Base-by-base conservation (phyloP, 2,329 filamentous ascomycete species). In the Botrytis pseudocinerea region DNA sequence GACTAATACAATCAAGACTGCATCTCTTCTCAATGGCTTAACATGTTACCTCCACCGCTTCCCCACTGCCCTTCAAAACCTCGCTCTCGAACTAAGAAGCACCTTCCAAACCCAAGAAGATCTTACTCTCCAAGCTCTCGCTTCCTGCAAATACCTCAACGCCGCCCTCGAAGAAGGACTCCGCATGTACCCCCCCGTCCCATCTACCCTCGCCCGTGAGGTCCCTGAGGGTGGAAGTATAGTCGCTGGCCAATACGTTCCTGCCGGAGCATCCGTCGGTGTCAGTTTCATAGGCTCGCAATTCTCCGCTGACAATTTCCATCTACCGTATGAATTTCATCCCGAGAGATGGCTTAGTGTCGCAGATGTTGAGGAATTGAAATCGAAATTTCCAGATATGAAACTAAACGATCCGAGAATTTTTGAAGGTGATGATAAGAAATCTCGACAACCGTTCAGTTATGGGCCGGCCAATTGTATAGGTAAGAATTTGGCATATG, bases 21-120 rank as follows among this genome's bases (percentile, higher is more conserved):
- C 80, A 8, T 78, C 81, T 2, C 70, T 79, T 10, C 68, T 81
- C 12, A 75, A 76, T 20, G 79, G 78, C 12, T 61, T 74, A 42
- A 78, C 40, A 73, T 76, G 74, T 22, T 89, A 90, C 76, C 83
- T 93, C 5, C 85, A 93, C 6, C 85, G 87, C 74, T 86, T 84
- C 28, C 82, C 71, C 1, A 69, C 60, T 12, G n/a, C 54, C 1
- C 46, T 70, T 10, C 42, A 71, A 5, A 83, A 80, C 32, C 78
- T 88, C 5, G 78, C 78, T 4, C 73, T 79, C 0, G 86, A 88
- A 75, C 78, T 87, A 5, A 81, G 84, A 6, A 74, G 74, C 10
- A 73, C 80, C 0, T 87, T 86, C 75, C 74, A 68, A n/a, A 77
- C 76, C 10, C 76, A 79, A 48, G 35, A 64, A 2, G 72, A 75